A percentile compares a stretch with the other conserved stretches of the same genome.
phyloP scores from a whole-genome alignment of 352 stramenopile species.

The Globisporangium ultimum region DNA sequence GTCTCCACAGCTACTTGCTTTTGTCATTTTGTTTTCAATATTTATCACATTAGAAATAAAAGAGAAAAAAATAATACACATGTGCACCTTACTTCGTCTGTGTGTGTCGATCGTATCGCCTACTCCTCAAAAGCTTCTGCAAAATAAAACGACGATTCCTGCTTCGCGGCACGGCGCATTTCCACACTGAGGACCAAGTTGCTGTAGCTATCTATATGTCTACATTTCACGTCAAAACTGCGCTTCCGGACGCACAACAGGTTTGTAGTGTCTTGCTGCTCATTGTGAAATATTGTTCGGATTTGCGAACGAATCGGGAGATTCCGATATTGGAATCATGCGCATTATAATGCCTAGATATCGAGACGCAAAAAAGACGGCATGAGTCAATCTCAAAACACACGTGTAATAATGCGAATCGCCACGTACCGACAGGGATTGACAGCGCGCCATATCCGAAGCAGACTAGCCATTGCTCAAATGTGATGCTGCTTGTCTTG shows the following conservation, averaged over 20 bases:
- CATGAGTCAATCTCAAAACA: conserved; percentile 1
- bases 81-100: conserved; percentile 7
- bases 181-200: background rate
- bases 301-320: conserved; percentile 62
- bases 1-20: background rate
- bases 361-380: background rate
- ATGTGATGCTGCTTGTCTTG: conserved; percentile 67
- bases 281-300: conserved; percentile 63
- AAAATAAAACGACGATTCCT: background rate
- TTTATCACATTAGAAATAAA: background rate
- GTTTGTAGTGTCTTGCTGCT: conserved; percentile 2
- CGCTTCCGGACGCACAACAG: background rate
- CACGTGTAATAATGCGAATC: no score
- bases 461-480: conserved; percentile 60
- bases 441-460: conserved; percentile 59
- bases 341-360: conserved; percentile 64
- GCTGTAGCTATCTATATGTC: conserved; percentile 2
- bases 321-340: conserved; percentile 68
- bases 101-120: background rate
- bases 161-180: background rate
- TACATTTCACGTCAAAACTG: conserved; percentile 13
- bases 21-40: background rate
- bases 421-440: conserved; percentile 58
- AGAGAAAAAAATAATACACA: conserved; percentile 7
- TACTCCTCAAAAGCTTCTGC: background rate